phyloP scores from a whole-genome alignment of 2,329 filamentous ascomycete species.

The Amesomyces nigricolor region DNA sequence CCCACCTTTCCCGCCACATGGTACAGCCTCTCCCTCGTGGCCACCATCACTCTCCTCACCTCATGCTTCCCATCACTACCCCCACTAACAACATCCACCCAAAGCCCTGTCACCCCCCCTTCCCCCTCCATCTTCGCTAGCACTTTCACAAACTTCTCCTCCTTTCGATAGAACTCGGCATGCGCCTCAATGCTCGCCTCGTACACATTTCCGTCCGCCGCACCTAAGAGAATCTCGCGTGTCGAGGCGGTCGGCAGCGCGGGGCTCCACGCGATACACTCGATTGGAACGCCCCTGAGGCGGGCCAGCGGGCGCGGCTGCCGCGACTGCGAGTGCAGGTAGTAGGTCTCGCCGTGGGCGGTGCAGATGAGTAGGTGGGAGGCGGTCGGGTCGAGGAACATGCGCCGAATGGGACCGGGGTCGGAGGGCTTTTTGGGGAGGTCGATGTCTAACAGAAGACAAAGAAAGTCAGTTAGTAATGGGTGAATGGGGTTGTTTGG shows the following conservation, averaged over 20 bases:
- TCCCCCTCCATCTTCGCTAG: conserved; percentile 80
- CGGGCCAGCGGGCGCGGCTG: conserved; percentile 76
- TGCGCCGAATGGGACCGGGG: conserved; percentile 83
- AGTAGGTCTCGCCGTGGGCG: conserved; percentile 90
- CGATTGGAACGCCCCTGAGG: conserved; percentile 79
- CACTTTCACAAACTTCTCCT: conserved; percentile 84
- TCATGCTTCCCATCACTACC: neutral
- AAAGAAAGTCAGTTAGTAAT: neutral
- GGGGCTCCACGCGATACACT: conserved; percentile 91
- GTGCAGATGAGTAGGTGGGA: conserved; percentile 92
- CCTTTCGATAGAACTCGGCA: conserved; percentile 89
- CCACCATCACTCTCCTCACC: conserved; percentile 67
- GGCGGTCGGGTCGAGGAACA: conserved; percentile 96
- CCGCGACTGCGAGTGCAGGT: conserved; percentile 90
- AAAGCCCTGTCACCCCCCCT: conserved; percentile 70
- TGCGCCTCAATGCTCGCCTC: conserved; percentile 93
- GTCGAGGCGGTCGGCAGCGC: conserved; percentile 89
- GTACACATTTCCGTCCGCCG: conserved; percentile 90
- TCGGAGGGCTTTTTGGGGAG: conserved; percentile 89
- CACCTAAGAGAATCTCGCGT: conserved; percentile 85
- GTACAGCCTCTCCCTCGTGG: conserved; percentile 70
- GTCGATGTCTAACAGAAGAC: conserved; percentile 68
- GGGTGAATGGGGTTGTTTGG: no score
- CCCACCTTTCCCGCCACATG: conserved; percentile 77
- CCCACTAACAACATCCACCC: conserved; percentile 76